Percentiles rank a stretch among this genome's conserved stretches.
Conservation (phyloP, 2,329 filamentous ascomycete genomes). For the Verticillium isaacii region DNA sequence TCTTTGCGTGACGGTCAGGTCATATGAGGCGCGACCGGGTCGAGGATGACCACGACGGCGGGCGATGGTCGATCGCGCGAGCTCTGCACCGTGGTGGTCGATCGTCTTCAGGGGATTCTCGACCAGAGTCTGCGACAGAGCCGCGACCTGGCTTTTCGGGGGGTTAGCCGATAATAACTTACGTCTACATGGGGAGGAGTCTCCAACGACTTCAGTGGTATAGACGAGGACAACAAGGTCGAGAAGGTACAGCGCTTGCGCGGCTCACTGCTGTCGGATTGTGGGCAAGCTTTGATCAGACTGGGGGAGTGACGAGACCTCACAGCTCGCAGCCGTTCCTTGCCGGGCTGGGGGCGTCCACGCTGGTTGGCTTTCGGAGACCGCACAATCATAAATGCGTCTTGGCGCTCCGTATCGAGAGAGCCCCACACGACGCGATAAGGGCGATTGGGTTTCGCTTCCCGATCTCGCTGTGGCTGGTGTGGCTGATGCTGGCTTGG, state of each 20-base stretch:
- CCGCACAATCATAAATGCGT: constrained; percentile 2
- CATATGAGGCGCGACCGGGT: neutral
- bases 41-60: neutral
- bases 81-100: neutral
- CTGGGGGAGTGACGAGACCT: constrained; percentile 1
- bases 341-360: neutral
- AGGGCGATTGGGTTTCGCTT: neutral
- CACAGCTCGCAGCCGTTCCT: neutral
- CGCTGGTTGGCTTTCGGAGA: neutral
- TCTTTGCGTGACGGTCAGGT: neutral
- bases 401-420: neutral
- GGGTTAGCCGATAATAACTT: neutral
- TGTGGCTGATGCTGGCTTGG: neutral
- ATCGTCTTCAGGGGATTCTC: neutral
- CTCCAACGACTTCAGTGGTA: neutral
- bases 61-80: neutral
- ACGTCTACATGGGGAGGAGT: neutral
- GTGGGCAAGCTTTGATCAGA: constrained; percentile 2
- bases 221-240: neutral
- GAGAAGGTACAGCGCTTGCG: neutral
- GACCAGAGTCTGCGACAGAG: neutral
- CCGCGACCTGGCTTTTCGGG: neutral
- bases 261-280: neutral
- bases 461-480: neutral
- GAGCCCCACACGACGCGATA: neutral